phyloP scores from a whole-genome alignment of 306 rosid genomes.

The Cucumis melo region DNA sequence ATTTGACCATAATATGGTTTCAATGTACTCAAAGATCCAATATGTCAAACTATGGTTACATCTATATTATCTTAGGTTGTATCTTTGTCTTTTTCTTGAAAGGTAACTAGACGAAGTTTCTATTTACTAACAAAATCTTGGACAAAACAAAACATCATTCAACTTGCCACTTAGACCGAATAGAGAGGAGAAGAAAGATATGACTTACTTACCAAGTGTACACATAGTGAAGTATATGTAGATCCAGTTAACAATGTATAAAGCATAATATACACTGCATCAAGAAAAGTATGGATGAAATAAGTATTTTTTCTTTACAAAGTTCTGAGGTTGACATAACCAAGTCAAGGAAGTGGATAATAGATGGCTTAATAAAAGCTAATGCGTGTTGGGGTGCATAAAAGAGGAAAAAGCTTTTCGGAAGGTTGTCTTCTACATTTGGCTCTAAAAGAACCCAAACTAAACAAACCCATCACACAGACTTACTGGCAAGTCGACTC shows the following conservation, averaged over 20 bases:
- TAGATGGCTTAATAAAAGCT: background rate
- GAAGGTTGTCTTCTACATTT: background rate
- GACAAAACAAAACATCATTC: background rate
- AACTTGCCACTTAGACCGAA: background rate
- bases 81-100: background rate
- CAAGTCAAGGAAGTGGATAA: background rate
- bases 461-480: background rate
- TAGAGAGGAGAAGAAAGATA: background rate
- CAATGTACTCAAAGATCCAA: background rate
- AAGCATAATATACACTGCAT: slow-evolving; percentile 75
- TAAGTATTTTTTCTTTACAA: background rate
- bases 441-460: background rate
- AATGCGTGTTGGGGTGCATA: background rate
- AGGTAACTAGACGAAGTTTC: background rate
- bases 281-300: background rate
- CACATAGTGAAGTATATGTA: slow-evolving; percentile 84
- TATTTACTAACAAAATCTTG: background rate
- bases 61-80: background rate
- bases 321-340: background rate
- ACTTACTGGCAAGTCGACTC: no score
- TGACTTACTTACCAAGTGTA: slow-evolving; percentile 76
- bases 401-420: background rate
- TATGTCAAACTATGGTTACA: background rate
- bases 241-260: slow-evolving; percentile 85
- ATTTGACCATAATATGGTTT: background rate